Base-by-base conservation (phyloP, 257 asterid genomes). In the Parsonsia alboflavescens region DNA sequence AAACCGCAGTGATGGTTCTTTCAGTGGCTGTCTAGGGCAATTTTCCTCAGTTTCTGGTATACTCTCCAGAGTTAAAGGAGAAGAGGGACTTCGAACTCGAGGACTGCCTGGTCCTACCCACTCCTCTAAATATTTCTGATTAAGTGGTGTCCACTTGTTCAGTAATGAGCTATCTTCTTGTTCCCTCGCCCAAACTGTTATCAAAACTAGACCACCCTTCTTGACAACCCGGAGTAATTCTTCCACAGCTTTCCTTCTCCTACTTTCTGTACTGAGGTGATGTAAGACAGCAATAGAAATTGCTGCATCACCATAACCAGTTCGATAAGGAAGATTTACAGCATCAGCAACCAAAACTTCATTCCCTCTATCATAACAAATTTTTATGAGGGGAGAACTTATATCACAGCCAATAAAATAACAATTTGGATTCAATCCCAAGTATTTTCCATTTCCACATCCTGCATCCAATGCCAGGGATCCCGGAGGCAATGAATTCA, bases 171-270 rank as follows among this genome's bases (percentile, higher is more conserved):
- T 78, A 57, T 95, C 96, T 63, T 95, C 98, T 76, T 95, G 99
- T 79, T 95, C 99, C 81, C 96, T 82, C 61, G 99, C 98, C 99
- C 99, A 95, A 69, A 95, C 98, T n/a, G 98, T 95, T 64, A 95
- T 92, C 11, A 95, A 75, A 73, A 92, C 89, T 75, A 87, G 86
- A 36, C 98, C 99, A 0, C 96, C 96, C 17, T 70, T 80, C 76
- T 88, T 92, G 12, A 92, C 98, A 48, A 87, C 85, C 21, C 99
- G 96, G 36, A 95, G 74, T 49, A 95, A 81, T 78, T 95, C 99
- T 64, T 92, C 96, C 0, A 95, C 93, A 1, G 99, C 98, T 83
- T 85, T 88, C 81, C 79, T 90, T 79, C 99, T 88, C 84, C 99
- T 86, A 70, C 80, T 83, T 73, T 89, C 97, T 1, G 97, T 92